Evolutionary conservation across 2,329 filamentous ascomycete species (phyloP), one percentile per base, ranked within the genome.

Genomic region (Tolypocladium inflatum): DNA sequence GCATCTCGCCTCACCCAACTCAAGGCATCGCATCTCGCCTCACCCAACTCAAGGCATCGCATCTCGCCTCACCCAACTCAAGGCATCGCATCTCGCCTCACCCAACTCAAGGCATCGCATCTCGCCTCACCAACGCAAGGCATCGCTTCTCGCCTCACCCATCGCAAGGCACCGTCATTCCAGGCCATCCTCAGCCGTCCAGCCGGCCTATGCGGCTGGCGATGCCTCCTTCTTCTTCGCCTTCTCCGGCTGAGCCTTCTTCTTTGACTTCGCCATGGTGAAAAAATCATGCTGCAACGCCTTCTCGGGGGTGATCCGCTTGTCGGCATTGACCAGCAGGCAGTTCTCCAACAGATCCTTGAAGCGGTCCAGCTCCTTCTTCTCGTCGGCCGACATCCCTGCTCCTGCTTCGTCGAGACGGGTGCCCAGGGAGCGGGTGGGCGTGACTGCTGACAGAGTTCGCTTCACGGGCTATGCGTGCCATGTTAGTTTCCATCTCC

Each of bases 271-370:
- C 3, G 42, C 39, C 51, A 79, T 75, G 33, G 75, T 77, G 65
- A 97, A 91, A 73, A 97, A 97, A 1, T 89, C 89, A 76, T 97
- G 93, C 68, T 86, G 87, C 65, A 97, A 76, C 54, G 94, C 94
- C 67, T 97, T 92, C 17, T 82, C 78, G 0, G 94, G 90, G 53
- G 89, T 93, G 67, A 94, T 89, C 62, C 94, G 84, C 78, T 95
- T 96, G 71, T 96, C 92, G 1, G 93, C 91, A 68, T 97, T 96
- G 63, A 97, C 80, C 59, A 87, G 85, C 62, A 99, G 78, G 70
- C 92, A 97, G 57, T 89, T 87, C 68, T 96, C 92, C 58, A 99
- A 76, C 54, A 99, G 76, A 72, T 97, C 92, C 64, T 91, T 80
- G 72, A 99, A 96, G 56, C 88, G 80, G 59, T 88, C 86, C 61